Base-by-base conservation (phyloP, 2,329 filamentous ascomycete genomes). In the Coleophoma cylindrospora region DNA sequence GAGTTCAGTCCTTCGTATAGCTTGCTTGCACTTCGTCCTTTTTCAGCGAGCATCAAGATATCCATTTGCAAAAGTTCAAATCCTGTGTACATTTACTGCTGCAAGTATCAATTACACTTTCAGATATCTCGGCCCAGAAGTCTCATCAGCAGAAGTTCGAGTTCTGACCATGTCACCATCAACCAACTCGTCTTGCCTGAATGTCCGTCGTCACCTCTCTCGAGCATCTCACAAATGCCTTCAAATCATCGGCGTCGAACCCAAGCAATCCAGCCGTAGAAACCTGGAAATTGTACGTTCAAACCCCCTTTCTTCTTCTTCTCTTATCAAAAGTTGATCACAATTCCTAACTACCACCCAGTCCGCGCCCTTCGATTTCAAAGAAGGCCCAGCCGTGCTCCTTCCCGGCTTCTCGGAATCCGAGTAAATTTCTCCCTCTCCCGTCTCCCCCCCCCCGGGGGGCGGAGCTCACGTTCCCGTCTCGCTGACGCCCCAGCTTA, bases 281-380 rank as follows among this genome's bases (percentile, higher is more conserved):
- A 14, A 58, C n/a, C 51, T 74, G 13, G 68, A 75, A 47, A 80
- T 80, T 62, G 75, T 79, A 61, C 54, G 27, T 27, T 27, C 3
- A 27, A 27, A 10, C 27, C 27, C 27, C 9, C 27, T 5, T 19
- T 19, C 19, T 27, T 10, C 27, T n/a, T n/a, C n/a, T n/a, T n/a
- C n/a, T n/a, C n/a, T 8, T 10, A 27, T 27, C 4, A 27, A 27
- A 27, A 27, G 27, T 10, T 27, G 4, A 27, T 27, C 27, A 27
- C 27, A 27, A 10, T 27, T 27, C 6, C 66, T 65, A 56, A 66
- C 55, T 43, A 11, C 14, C n/a, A 21, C 40, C n/a, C 52, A 83
- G 80, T 82, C 79, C 45, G 73, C 74, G 10, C 80, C 80, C 0
- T 84, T 79, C 65, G 72, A 82, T 62, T 76, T 83, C 60, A 76